phyloP scores from a whole-genome alignment of 805 yeast genomes.

The Candida patagonica region DNA sequence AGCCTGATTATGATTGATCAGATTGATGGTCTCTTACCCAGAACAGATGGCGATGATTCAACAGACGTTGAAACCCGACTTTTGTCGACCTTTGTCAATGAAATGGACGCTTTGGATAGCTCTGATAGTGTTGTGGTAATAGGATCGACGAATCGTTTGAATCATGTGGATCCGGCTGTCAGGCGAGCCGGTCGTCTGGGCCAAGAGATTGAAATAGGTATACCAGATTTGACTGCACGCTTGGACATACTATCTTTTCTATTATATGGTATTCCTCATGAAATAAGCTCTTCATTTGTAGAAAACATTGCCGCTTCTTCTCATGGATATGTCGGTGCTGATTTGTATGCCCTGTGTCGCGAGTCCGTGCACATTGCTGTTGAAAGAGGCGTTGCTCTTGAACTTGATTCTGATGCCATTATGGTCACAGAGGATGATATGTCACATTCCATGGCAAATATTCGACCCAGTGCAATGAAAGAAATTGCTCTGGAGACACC shows the following conservation, averaged over 20 bases:
- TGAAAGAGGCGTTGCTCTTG: conserved; percentile 41
- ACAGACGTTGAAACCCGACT: conserved; percentile 88
- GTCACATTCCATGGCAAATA: conserved; percentile 63
- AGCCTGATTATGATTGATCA: conserved; percentile 85
- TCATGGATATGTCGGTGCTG: conserved; percentile 98
- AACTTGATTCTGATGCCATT: conserved; percentile 26
- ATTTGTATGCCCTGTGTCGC: conserved; percentile 74
- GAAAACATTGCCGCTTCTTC: conserved; percentile 61
- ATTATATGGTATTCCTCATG: conserved; percentile 50
- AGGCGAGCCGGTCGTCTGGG: conserved; percentile 86
- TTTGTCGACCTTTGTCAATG: conserved; percentile 77
- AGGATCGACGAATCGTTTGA: conserved; percentile 90
- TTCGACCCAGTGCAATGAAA: conserved; percentile 94
- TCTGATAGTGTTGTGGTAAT: conserved; percentile 93
- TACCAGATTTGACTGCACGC: conserved; percentile 81
- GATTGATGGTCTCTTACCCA: conserved; percentile 85
- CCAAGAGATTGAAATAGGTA: conserved; percentile 81
- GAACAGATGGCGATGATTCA: conserved; percentile 70
- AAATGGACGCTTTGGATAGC: conserved; percentile 99
- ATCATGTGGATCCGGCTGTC: conserved; percentile 75
- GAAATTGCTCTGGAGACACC: conserved; percentile 94
- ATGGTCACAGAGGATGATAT: conserved; percentile 49
- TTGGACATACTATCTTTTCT: conserved; percentile 60
- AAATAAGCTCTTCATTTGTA: conserved; percentile 47
- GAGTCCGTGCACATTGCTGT: conserved; percentile 85